phyloP scores from a whole-genome alignment of 225 moss, liverwort and hornwort species.

The Bryum argenteum region DNA sequence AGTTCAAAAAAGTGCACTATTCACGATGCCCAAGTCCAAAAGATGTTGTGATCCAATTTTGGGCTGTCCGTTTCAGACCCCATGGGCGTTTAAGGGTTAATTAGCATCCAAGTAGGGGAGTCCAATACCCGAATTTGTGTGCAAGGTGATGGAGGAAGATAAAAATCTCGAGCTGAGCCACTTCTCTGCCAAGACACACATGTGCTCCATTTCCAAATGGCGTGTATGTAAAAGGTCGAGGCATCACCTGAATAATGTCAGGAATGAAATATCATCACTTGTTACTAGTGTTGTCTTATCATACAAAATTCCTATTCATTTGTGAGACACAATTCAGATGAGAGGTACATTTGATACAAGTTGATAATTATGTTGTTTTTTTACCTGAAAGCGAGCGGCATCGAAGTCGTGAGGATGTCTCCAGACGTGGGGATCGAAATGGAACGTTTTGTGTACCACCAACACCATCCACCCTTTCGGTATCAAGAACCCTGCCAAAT shows the following conservation, averaged over 20 bases:
- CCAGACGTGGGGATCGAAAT: constrained; percentile 31
- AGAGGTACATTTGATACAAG: neutral
- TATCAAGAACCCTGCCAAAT: constrained; percentile 26
- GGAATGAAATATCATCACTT: neutral
- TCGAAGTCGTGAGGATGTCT: constrained; percentile 30
- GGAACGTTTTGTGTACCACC: constrained; percentile 42
- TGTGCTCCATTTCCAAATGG: constrained; percentile 36
- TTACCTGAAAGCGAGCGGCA: constrained; percentile 32
- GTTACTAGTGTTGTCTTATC: neutral
- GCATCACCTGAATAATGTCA: constrained; percentile 5
- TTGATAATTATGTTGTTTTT: neutral
- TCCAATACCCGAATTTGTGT: constrained; percentile 19
- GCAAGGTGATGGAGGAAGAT: constrained; percentile 31
- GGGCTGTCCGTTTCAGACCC: no score
- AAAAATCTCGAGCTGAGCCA: constrained; percentile 34
- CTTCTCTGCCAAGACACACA: constrained; percentile 28
- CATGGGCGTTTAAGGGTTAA: no score
- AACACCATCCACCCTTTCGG: constrained; percentile 42
- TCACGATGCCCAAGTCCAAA: no score
- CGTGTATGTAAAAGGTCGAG: constrained; percentile 26
- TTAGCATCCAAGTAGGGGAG: no score
- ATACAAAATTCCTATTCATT: no score
- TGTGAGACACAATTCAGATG: no score
- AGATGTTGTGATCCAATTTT: no score
- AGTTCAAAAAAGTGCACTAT: no score